Conservation (phyloP, 2,329 filamentous ascomycete species). For the Furcasterigmium furcatum region DNA sequence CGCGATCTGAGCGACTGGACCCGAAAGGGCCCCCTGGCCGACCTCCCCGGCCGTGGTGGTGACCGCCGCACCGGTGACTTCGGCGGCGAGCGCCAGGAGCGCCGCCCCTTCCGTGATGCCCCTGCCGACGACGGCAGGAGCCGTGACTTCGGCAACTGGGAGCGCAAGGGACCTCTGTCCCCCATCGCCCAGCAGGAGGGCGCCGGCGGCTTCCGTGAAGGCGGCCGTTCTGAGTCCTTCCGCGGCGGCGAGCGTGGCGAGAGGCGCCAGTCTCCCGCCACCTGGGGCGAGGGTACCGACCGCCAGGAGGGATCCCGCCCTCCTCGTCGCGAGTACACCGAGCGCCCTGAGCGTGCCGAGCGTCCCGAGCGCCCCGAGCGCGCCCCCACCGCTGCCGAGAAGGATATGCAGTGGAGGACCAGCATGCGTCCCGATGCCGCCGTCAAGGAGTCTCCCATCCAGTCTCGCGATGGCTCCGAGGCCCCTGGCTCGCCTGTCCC, state of each 20-base stretch:
- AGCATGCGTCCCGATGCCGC: slow-evolving; percentile 83
- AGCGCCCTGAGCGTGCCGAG: slow-evolving; percentile 63
- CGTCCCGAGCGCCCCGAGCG: slow-evolving; percentile 62
- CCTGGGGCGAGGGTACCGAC: slow-evolving; percentile 63
- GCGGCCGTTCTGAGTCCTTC: slow-evolving; percentile 55
- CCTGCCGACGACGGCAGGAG: slow-evolving; percentile 71
- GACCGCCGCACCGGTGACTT: slow-evolving; percentile 42
- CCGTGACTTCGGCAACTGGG: slow-evolving; percentile 87
- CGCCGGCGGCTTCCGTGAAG: slow-evolving; percentile 31
- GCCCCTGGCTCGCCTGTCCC: slow-evolving; percentile 66
- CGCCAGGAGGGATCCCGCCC: slow-evolving; percentile 61
- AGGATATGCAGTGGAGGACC: slow-evolving; percentile 89
- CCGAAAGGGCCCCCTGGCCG: slow-evolving; percentile 84
- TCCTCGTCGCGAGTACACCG: slow-evolving; percentile 72
- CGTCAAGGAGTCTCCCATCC: slow-evolving; percentile 54
- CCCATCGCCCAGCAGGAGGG: slow-evolving; percentile 57
- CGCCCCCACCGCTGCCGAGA: slow-evolving; percentile 80
- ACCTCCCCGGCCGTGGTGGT: slow-evolving; percentile 57
- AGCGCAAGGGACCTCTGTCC: slow-evolving; percentile 87
- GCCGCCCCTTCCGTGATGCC: slow-evolving; percentile 65
- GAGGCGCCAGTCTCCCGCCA: slow-evolving; percentile 67
- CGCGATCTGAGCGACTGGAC: slow-evolving; percentile 90
- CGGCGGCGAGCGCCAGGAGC: slow-evolving; percentile 47
- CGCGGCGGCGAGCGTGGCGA: slow-evolving; percentile 43
- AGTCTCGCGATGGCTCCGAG: slow-evolving; percentile 70